Base-by-base conservation (phyloP, 352 stramenopile genomes). In the Globisporangium carolinianum region DNA sequence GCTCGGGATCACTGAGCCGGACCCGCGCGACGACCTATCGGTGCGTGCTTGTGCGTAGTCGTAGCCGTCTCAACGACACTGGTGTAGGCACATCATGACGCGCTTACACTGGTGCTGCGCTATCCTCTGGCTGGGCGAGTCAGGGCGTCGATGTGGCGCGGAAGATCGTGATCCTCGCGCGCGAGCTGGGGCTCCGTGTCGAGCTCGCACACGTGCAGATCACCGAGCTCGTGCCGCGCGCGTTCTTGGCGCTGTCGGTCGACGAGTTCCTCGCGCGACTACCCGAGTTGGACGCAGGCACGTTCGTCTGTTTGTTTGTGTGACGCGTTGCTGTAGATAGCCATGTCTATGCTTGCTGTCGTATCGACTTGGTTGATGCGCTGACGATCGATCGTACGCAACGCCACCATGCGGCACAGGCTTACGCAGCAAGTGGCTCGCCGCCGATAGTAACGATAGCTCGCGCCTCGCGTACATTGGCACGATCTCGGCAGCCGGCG, bases 151-250 rank as follows among this genome's bases (percentile, higher is more conserved):
- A 91, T 52, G 76, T 91, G 6, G 79, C 72, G 5, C 63, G 79
- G 9, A 91, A 91, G 62, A 77, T 82, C 46, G 62, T 86, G 38
- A 89, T 89, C 55, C 54, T 89, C 4, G 81, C 76, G 10, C 69
- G 81, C 11, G 72, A 86, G 58, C 56, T 79, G n/a, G 74, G 75
- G 8, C 41, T 81, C 15, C 58, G 55, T 2, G 61, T 64, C 1
- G 68, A 86, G 4, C 61, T 68, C 36, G 56, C 75, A 55, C 48
- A 52, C 0, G 68, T 91, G 32, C 49, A 60, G 38, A 75, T 89
- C 61, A 58, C 73, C 32, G 67, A 58, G 9, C 52, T 91, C 32
- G 67, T 86, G 24, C 79, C 81, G 1, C 53, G 69, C 11, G 39
- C 55, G n/a, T 61, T 87, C 15, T 67, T 74, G 5, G 53, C 61